Evolutionary conservation across 495 filamentous ascomycete genomes (phyloP).

Genomic region (Talaromyces adpressus): DNA sequence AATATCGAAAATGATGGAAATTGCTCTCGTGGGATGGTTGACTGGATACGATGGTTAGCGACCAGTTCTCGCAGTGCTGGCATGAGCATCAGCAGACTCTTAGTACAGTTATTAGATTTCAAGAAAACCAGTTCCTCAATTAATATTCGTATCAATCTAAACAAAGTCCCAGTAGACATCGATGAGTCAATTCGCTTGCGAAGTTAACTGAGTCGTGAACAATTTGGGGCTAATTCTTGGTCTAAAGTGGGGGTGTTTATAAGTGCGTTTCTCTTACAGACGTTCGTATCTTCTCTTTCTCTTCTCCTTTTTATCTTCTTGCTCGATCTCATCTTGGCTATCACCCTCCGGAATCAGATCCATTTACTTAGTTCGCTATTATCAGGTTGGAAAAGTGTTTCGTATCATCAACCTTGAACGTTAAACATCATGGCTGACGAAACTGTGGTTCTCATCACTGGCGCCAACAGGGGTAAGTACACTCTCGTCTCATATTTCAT

Average conservation of each 20-base stretch:
- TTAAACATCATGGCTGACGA: constrained; percentile 3
- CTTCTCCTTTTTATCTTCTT: too few relatives aligned
- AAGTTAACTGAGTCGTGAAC: background rate
- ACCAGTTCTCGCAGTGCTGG: background rate
- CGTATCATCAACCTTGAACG: background rate
- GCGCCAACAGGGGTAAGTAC: constrained; percentile 17
- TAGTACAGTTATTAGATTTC: background rate
- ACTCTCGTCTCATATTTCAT: background rate
- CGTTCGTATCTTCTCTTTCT: background rate
- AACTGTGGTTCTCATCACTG: constrained; percentile 15
- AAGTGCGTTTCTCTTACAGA: background rate
- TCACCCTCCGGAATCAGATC: too few relatives aligned
- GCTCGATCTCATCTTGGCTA: too few relatives aligned
- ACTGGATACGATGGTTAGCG: background rate
- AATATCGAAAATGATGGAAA: background rate
- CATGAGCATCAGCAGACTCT: background rate
- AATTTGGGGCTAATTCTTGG: background rate
- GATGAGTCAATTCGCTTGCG: background rate
- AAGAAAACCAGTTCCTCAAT: too few relatives aligned
- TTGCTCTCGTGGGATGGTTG: background rate
- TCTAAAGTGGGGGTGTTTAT: background rate
- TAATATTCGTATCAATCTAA: background rate
- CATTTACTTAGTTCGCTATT: too few relatives aligned
- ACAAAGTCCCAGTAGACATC: background rate
- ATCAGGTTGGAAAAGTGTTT: too few relatives aligned